Percentiles rank a stretch among this genome's conserved stretches.
Evolutionary conservation across 1,284 basidiomycete genomes (phyloP).

Genomic region (Ceratobasidium sp.): DNA sequence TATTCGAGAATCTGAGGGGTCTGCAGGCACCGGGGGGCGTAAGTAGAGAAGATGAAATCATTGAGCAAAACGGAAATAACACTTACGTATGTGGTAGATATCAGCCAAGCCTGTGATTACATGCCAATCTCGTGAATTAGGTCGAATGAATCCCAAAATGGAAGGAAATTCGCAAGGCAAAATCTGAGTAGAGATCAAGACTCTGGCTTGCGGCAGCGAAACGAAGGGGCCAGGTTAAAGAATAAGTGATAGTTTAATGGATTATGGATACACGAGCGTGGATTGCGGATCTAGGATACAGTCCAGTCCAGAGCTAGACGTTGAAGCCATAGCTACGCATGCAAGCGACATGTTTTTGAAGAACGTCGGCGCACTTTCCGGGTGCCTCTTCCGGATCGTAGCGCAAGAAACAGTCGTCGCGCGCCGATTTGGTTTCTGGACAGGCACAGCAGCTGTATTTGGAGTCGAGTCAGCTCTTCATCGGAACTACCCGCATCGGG

Average conservation of each 20-base stretch:
- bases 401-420: slow-evolving; percentile 94
- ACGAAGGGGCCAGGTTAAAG: not conserved
- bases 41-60: not conserved
- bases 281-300: slow-evolving; percentile 7
- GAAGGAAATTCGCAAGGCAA: slow-evolving; percentile 4
- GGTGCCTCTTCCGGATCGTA: slow-evolving; percentile 76
- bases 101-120: not conserved
- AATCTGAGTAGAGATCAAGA: not conserved
- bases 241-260: slow-evolving; percentile 9
- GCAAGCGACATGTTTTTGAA: slow-evolving; percentile 86
- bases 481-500: slow-evolving; percentile 1
- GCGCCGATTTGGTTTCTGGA: slow-evolving; percentile 88
- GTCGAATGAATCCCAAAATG: slow-evolving; percentile 6
- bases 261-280: slow-evolving; percentile 31
- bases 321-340: slow-evolving; percentile 92
- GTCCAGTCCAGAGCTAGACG: slow-evolving; percentile 62
- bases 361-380: slow-evolving; percentile 83
- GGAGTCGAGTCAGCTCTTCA: slow-evolving; percentile 2
- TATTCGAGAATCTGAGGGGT: not conserved
- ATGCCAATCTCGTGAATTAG: slow-evolving; percentile 7
- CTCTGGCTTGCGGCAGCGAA: not conserved
- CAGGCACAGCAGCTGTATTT: slow-evolving; percentile 89
- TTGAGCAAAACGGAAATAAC: too few species aligned
- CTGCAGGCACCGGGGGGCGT: not conserved
- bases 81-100: not conserved